These are phyloP conservation scores for Mikania micrantha DNA, from an alignment of 129 eudicot genomes.

Conservation along the genomic window DNA sequence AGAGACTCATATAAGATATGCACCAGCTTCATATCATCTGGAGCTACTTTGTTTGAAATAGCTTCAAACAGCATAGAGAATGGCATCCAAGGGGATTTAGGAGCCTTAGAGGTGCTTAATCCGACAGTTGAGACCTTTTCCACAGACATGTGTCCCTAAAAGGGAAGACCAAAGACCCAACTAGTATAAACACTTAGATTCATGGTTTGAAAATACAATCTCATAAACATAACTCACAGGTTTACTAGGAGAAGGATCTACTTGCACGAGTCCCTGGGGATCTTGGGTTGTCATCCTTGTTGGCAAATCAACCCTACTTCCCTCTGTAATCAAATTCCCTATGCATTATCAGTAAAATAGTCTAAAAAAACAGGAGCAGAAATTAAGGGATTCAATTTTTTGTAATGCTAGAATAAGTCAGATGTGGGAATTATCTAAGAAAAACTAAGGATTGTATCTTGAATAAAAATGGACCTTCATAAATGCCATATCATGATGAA, in stretches of 20 bases:
- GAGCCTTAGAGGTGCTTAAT: constrained; percentile 38
- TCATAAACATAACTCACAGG: constrained; percentile 20
- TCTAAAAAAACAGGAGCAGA: background rate
- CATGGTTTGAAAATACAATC: background rate
- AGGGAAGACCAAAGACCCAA: background rate
- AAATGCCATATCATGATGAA: background rate
- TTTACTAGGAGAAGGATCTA: constrained; percentile 20
- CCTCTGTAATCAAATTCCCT: constrained; percentile 24
- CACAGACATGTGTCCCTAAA: constrained; percentile 28
- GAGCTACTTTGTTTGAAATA: constrained; percentile 37
- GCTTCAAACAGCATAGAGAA: constrained; percentile 50
- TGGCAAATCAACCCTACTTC: constrained; percentile 26
- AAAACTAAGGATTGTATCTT: background rate
- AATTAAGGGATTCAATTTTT: background rate
- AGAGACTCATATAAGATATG: constrained; percentile 33
- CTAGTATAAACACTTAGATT: background rate
- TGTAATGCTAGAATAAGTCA: background rate
- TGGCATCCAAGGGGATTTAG: constrained; percentile 67
- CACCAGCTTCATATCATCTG: constrained; percentile 37
- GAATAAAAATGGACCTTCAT: background rate
- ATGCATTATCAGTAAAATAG: constrained; percentile 16
- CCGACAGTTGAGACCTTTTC: constrained; percentile 28
- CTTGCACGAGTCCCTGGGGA: constrained; percentile 15
- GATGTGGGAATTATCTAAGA: background rate
- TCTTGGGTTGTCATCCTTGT: constrained; percentile 33